These are phyloP conservation scores for Penicillium diatomitis DNA, from an alignment of 495 filamentous ascomycete species.

Conservation along the genomic window DNA sequence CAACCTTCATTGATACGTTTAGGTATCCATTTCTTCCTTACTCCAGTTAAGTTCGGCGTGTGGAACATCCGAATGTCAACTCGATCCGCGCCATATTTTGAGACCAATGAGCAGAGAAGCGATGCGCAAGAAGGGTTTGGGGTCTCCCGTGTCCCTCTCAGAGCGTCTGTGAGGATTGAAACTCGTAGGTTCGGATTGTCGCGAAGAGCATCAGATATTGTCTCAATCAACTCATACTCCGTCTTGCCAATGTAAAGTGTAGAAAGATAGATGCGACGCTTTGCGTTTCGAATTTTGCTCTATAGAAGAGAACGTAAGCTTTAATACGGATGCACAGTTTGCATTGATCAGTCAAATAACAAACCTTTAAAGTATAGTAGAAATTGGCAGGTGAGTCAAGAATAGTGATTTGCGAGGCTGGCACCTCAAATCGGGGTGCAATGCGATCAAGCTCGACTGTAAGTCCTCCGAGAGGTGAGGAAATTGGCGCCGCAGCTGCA, in stretches of 20 bases:
- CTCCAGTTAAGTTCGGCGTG: constrained; percentile 86
- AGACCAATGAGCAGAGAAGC: constrained; percentile 69
- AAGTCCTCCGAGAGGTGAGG: constrained; percentile 45
- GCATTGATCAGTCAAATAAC: background rate
- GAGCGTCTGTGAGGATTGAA: constrained; percentile 85
- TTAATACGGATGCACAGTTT: background rate
- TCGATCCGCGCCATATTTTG: constrained; percentile 74
- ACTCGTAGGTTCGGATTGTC: constrained; percentile 75
- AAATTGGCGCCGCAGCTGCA: constrained; percentile 19
- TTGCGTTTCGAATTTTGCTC: constrained; percentile 72
- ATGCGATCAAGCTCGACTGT: constrained; percentile 78
- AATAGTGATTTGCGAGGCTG: constrained; percentile 71
- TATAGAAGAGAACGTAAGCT: constrained; percentile 25
- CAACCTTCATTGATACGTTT: constrained; percentile 94
- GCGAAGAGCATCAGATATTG: constrained; percentile 64
- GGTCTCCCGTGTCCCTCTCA: constrained; percentile 85
- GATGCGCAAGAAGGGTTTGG: constrained; percentile 86
- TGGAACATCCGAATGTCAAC: constrained; percentile 97
- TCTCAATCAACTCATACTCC: constrained; percentile 80
- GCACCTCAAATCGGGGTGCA: constrained; percentile 78
- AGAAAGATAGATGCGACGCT: constrained; percentile 75
- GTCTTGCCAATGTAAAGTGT: constrained; percentile 94
- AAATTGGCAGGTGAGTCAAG: constrained; percentile 74
- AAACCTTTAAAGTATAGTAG: constrained; percentile 79
- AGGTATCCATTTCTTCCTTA: constrained; percentile 74